Base-by-base conservation (phyloP, 1,284 basidiomycete species). In the Thecaphora frezii region DNA sequence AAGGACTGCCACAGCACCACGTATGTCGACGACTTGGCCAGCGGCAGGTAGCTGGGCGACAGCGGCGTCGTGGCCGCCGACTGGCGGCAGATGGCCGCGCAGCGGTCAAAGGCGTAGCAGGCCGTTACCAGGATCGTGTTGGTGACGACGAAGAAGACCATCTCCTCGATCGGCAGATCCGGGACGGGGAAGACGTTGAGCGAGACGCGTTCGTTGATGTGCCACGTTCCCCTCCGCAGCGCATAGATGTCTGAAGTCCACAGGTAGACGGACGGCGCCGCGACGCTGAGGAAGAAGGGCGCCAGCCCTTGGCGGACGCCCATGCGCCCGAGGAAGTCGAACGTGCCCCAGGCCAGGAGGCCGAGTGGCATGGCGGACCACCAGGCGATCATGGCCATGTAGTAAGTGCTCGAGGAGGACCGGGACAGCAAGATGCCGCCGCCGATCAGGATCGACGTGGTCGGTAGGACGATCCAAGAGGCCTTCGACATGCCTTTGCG, bases 161-260 rank as follows among this genome's bases (percentile, higher is more conserved):
- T 64, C 49, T 77, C 74, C 46, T 77, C 74, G n/a, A 77, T 53
- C 5, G 73, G 74, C 37, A 77, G 49, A 39, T 76, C 70, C 12
- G 67, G 65, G 25, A 69, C 46, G 12, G 71, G 65, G 22, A 77
- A 77, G 39, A 72, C 57, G 44, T 71, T 65, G 39, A 74, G 58
- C 14, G 69, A 72, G 16, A 66, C 70, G 28, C 44, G 48, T 41
- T 69, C 58, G 45, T 62, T 70, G 52, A 74, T 74, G 57, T 71
- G 69, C 73, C 73, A 74, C 1, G 73, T 74, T 1, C 73, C 73
- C 26, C 73, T 45, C 9, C 66, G 54, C 43, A 73, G 40, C 5
- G 73, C 73, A 23, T 66, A 74, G 55, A 73, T 47, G 51, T 74
- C 73, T 2, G 60, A 69, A 18, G 44, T 39, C 56, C 73, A 74